Base-by-base conservation (phyloP, 2,329 filamentous ascomycete genomes). In the Colletotrichum spinosum region DNA sequence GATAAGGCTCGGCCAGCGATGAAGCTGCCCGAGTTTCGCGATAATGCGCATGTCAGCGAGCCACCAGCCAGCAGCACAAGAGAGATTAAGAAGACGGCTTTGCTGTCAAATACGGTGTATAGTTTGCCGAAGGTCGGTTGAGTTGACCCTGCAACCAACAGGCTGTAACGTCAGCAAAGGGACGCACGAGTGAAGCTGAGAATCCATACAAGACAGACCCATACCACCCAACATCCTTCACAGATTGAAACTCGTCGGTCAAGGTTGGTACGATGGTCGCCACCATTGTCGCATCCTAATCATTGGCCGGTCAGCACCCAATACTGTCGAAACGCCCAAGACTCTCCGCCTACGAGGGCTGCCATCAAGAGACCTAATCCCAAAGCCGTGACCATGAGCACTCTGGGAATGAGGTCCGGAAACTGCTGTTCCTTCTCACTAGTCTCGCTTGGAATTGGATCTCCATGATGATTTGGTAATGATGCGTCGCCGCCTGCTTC, bases 211-310 rank as follows among this genome's bases (percentile, higher is more conserved):
- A 81, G 6, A 78, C 79, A 25, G 78, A 76, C 1, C 79, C 81
- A 65, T 84, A 84, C 82, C 83, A 85, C 25, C 77, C 79, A 6
- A 83, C 76, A 52, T 82, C 78, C 9, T 74, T 70, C 2, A 81
- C 72, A 25, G 75, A 71, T 9, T 77, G 71, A 69, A 78, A 76
- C 25, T 75, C 75, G 63, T 72, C 76, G 0, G 79, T 37, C 11
- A 59, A 39, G 11, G 56, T 59, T 6, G 56, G 46, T 7, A 59
- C 56, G 41, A 59, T 59, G 8, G 56, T 59, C 10, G 56, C 46
- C 13, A 59, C 56, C 56, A 59, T 52, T 13, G 56, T 59, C 11
- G 48, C 38, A 15, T 59, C 56, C 56, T 59, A n/a, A 46, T 13
- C 37, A 34, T 6, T 7, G 6, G 37, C 25, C 44, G n/a, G 15